A percentile compares a stretch with the other conserved stretches of the same genome.
Evolutionary conservation across 2,329 filamentous ascomycete species (phyloP).

Genomic region (Neopestalotiopsis clavispora): DNA sequence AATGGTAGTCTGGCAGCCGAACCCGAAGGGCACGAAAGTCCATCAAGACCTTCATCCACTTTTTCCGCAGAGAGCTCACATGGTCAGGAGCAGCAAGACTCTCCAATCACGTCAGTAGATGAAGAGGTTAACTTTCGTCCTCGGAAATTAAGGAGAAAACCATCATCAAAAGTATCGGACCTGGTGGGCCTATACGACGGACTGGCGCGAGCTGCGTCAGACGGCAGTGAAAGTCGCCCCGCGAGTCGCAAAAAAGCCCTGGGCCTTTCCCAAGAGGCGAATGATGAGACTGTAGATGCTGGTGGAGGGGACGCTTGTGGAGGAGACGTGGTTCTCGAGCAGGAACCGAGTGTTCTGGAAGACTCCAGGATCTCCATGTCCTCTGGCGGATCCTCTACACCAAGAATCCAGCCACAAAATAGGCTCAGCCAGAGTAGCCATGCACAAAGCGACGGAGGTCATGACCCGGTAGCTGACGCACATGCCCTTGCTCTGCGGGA

Average conservation of each 20-base stretch:
- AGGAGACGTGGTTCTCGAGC: constrained; percentile 34
- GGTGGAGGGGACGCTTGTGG: constrained; percentile 19
- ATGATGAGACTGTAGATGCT: neutral
- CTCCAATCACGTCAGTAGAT: constrained; percentile 51
- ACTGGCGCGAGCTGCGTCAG: constrained; percentile 35
- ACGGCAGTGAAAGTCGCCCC: neutral
- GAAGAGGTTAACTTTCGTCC: constrained; percentile 40
- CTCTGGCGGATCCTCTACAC: constrained; percentile 25
- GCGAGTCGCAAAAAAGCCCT: neutral
- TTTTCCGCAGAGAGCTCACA: constrained; percentile 34
- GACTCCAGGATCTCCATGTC: constrained; percentile 11
- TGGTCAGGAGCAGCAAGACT: constrained; percentile 41
- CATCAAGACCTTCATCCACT: constrained; percentile 33
- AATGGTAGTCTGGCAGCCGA: constrained; percentile 18
- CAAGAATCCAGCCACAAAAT: constrained; percentile 23
- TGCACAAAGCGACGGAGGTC: neutral
- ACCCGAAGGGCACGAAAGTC: constrained; percentile 23
- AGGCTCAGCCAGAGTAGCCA: neutral
- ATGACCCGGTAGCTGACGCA: neutral
- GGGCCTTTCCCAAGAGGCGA: constrained; percentile 22
- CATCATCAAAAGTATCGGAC: constrained; percentile 52
- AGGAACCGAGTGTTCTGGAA: constrained; percentile 1
- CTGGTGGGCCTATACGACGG: constrained; percentile 57
- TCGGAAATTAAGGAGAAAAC: constrained; percentile 32
- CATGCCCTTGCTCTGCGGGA: constrained; percentile 23